Evolutionary conservation across 1,284 basidiomycete species (phyloP).

Genomic region (Ustilago hordei): DNA sequence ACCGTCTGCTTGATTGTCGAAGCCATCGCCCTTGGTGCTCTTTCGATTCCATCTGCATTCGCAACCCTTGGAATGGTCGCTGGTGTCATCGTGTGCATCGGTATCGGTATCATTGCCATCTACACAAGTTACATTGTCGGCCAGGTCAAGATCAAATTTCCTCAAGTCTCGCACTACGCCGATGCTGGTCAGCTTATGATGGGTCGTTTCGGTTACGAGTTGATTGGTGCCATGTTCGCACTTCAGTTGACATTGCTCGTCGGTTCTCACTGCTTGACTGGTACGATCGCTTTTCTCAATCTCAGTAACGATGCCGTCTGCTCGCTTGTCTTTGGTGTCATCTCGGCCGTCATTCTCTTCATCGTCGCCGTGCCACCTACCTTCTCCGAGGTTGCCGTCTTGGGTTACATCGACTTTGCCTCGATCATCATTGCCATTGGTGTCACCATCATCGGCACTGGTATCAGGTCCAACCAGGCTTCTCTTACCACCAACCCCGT

Average conservation of each 20-base stretch:
- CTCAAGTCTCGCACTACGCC: conserved; percentile 54
- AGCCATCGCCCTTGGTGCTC: conserved; percentile 61
- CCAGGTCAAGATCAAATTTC: conserved; percentile 56
- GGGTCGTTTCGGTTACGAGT: conserved; percentile 54
- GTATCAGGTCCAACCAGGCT: conserved; percentile 37
- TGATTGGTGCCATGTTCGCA: conserved; percentile 57
- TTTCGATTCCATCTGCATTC: conserved; percentile 54
- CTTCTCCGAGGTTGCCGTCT: conserved; percentile 59
- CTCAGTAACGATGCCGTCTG: conserved; percentile 54
- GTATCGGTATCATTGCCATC: conserved; percentile 58
- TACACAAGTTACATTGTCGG: conserved; percentile 59
- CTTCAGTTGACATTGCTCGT: conserved; percentile 54
- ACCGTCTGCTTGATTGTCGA: conserved; percentile 63
- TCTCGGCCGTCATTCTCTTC: conserved; percentile 62
- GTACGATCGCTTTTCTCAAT: conserved; percentile 57
- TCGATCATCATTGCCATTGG: conserved; percentile 61
- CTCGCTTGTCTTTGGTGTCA: conserved; percentile 56
- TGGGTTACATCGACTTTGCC: conserved; percentile 64
- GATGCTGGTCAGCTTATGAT: conserved; percentile 57
- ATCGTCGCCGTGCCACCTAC: conserved; percentile 58
- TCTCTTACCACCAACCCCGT: conserved; percentile 29
- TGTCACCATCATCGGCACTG: conserved; percentile 60
- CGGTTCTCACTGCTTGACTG: conserved; percentile 63
- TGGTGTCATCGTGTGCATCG: conserved; percentile 52
- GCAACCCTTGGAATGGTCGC: conserved; percentile 63